Percentiles rank a stretch among this genome's conserved stretches.
Conservation (phyloP, 2,329 filamentous ascomycete genomes). For the Reticulascus tulasneorum region DNA sequence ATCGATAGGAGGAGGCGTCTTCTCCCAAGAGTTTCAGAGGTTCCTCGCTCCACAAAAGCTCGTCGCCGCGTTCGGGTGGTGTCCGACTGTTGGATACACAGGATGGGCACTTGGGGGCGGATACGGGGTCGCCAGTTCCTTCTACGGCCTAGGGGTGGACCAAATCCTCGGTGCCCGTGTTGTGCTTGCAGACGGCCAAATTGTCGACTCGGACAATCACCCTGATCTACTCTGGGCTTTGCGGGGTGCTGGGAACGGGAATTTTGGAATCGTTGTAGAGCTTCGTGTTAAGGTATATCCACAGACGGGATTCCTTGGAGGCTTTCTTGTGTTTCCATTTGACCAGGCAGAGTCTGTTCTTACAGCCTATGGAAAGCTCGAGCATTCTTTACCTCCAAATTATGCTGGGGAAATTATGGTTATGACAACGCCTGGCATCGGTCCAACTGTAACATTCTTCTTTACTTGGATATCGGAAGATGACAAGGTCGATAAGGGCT, state of each 20-base stretch:
- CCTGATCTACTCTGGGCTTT: constrained; percentile 28
- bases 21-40: constrained; percentile 8
- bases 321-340: constrained; percentile 5
- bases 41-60: constrained; percentile 9
- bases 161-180: constrained; percentile 33
- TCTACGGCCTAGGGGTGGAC: constrained; percentile 31
- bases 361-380: background rate
- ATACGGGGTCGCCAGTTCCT: constrained; percentile 25
- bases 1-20: constrained; percentile 12
- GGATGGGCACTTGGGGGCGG: constrained; percentile 31
- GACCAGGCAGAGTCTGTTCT: constrained; percentile 21
- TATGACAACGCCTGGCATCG: constrained; percentile 5
- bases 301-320: constrained; percentile 7
- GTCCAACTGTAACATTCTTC: constrained; percentile 3
- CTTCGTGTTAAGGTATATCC: constrained; percentile 35
- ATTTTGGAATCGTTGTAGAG: constrained; percentile 35
- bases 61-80: constrained; percentile 8
- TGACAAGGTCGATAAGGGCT: constrained; percentile 3
- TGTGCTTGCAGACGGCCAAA: constrained; percentile 29
- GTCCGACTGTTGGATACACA: constrained; percentile 22
- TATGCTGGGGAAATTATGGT: constrained; percentile 5
- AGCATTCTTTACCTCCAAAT: constrained; percentile 22
- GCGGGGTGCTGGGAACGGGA: constrained; percentile 32
- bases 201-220: constrained; percentile 31
- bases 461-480: constrained; percentile 7